Base-by-base conservation (phyloP, 2,329 filamentous ascomycete genomes). In the Geoglossum cookeanum region DNA sequence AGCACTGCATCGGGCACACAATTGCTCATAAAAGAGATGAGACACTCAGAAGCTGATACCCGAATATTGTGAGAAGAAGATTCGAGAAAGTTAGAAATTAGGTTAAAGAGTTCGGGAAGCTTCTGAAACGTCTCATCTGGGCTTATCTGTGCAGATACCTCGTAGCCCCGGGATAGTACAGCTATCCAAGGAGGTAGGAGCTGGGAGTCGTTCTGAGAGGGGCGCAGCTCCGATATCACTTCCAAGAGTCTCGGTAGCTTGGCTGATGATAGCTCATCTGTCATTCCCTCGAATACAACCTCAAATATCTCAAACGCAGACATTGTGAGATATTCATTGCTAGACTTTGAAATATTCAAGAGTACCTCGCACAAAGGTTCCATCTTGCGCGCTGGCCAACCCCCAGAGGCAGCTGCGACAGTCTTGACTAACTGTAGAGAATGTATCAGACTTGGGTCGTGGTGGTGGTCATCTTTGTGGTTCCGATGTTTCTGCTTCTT, bases 221-320 rank as follows among this genome's bases (percentile, higher is more conserved):
- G 92, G 63, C 91, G 87, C 62, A 98, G 74, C 68, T 97, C 90
- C 11, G 85, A 83, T 63, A 98, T 95, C 56, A 92, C 89, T 61
- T 95, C 89, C 64, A 97, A 78, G 11, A 98, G 77, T 58, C 87
- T 80, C 2, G 90, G 89, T 11, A 98, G 77, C 71, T 97, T 98
- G 0, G 87, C 80, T 2, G 89, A 94, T 0, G 90, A 87, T 54
- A 90, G 78, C 62, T 94, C 88, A 62, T 90, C 85, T n/a, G 75
- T 80, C 84, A 98, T 90, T 6, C 89, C 85, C 64, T 85, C 84
- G 62, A 98, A 97, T 49, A 97, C 94, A 68, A 94, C 85, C 69
- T 98, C 92, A 65, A 98, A 98, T 3, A 97, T 91, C 62, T 96
- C 91, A 64, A 98, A 96, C 0, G 90, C 86, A 9, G 87, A 85